Base-by-base conservation (phyloP, 192 early-diverging fungal genomes). In the Cetraspora pellucida region DNA sequence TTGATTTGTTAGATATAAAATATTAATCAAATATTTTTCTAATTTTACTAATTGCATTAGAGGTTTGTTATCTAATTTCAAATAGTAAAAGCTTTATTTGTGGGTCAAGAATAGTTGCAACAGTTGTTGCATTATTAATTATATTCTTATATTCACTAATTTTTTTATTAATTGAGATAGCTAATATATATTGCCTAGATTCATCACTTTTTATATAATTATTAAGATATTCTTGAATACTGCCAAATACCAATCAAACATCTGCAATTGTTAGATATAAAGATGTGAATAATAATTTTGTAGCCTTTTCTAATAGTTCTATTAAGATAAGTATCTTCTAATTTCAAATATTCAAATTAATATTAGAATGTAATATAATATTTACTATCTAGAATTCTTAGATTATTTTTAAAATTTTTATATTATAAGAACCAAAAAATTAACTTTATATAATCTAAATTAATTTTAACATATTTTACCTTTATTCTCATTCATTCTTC, bases 221-320 rank as follows among this genome's bases (percentile, higher is more conserved):
- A 4, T 72, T 21, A 68, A 68, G 65, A 45, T n/a, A 23, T 9
- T 68, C 17, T 37, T 45, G 23, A 27, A 10, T 54, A 54, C 52
- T 31, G 0, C 13, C 49, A 54, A 54, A 72, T 54, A 13, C 13
- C 13, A 72, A 50, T 23, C 23, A 10, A 37, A 55, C 17, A 55
- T 72, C 49, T 14, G 49, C 49, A 72, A 54, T 50, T 27, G 49
- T 72, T 17, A 23, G 69, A 72, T 72, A 55, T 45, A 10, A 43
- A 17, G 50, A 50, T 55, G 69, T 21, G 11, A 49, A 72, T 17
- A 72, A 25, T 28, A 72, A 30, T 23, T 23, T 13, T 17, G 21
- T 72, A 28, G 69, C 49, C 4, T 55, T 21, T 72, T 54, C 46
- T 25, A 72, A 13, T 27, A 49, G 46, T 30, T 68, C 65, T 45